phyloP scores from a whole-genome alignment of 2,329 filamentous ascomycete species.

The Phaeomoniella chlamydospora region DNA sequence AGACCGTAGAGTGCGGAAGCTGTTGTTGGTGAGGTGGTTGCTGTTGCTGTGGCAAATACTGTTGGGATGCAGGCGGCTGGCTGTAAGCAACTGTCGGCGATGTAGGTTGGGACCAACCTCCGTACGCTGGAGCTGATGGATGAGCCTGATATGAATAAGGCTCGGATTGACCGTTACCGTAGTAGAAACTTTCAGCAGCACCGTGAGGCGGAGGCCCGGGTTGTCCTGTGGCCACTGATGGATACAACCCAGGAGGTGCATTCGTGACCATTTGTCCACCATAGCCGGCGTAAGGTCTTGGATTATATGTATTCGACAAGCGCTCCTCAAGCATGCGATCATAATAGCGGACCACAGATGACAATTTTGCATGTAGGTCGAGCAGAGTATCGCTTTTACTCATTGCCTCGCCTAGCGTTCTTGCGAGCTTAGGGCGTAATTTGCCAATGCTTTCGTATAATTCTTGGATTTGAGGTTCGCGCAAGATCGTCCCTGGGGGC shows the following conservation, averaged over 20 bases:
- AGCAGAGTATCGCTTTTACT: constrained; percentile 96
- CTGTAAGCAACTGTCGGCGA: neutral
- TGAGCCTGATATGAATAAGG: constrained; percentile 7
- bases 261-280: constrained; percentile 27
- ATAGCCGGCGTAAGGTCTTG: constrained; percentile 43
- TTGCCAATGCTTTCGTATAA: constrained; percentile 95
- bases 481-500: constrained; percentile 84
- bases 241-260: constrained; percentile 33
- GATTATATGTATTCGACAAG: constrained; percentile 73
- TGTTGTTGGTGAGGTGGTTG: constrained; percentile 4
- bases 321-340: constrained; percentile 96
- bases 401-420: constrained; percentile 97
- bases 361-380: constrained; percentile 87
- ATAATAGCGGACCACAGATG: constrained; percentile 92
- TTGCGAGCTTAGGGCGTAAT: constrained; percentile 78
- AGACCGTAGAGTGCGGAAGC: constrained; percentile 1
- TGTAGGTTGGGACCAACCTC: neutral
- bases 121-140: neutral
- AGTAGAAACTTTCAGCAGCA: constrained; percentile 71
- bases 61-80: constrained; percentile 2
- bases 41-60: constrained; percentile 1
- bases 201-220: constrained; percentile 18
- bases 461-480: constrained; percentile 95
- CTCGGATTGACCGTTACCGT: constrained; percentile 41
- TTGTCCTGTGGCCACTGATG: constrained; percentile 2